phyloP scores from a whole-genome alignment of 371 early-diverging fungal species.

The Syncephalis plumigaleata region DNA sequence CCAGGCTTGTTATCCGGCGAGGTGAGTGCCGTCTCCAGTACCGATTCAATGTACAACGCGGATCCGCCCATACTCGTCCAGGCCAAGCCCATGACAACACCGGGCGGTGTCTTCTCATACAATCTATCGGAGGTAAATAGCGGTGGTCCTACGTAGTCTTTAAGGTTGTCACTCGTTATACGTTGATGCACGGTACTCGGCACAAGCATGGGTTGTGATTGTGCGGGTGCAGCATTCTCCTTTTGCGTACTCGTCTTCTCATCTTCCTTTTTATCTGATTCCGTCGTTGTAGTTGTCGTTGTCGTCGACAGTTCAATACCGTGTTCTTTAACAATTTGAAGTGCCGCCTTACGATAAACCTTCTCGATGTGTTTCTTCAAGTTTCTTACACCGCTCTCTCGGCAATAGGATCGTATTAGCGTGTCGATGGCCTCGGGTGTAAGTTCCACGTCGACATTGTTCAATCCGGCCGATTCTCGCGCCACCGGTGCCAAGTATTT shows the following conservation, averaged over 20 bases:
- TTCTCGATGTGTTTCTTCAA: slow-evolving; percentile 96
- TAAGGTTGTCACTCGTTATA: slow-evolving; percentile 47
- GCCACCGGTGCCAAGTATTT: slow-evolving; percentile 77
- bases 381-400: slow-evolving; percentile 94
- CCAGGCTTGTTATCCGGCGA: slow-evolving; percentile 39
- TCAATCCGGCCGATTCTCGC: slow-evolving; percentile 59
- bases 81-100: slow-evolving; percentile 92
- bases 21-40: slow-evolving; percentile 53
- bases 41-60: slow-evolving; percentile 86
- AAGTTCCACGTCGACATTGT: slow-evolving; percentile 47
- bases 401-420: slow-evolving; percentile 79
- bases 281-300: slow-evolving; percentile 3
- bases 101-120: slow-evolving; percentile 77
- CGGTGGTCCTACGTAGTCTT: slow-evolving; percentile 86
- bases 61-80: slow-evolving; percentile 94
- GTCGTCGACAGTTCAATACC: slow-evolving; percentile 20
- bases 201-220: slow-evolving; percentile 25
- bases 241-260: slow-evolving; percentile 3
- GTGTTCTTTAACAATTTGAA: slow-evolving; percentile 50
- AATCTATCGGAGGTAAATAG: slow-evolving; percentile 76
- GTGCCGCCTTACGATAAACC: slow-evolving; percentile 91
- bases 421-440: slow-evolving; percentile 57
- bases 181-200: slow-evolving; percentile 34
- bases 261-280: slow-evolving; percentile 4
- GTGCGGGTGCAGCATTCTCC: too few relatives aligned